A percentile compares a stretch with the other conserved stretches of the same genome.
phyloP scores from a whole-genome alignment of 495 filamentous ascomycete genomes.

The Aspergillus saccharolyticus region DNA sequence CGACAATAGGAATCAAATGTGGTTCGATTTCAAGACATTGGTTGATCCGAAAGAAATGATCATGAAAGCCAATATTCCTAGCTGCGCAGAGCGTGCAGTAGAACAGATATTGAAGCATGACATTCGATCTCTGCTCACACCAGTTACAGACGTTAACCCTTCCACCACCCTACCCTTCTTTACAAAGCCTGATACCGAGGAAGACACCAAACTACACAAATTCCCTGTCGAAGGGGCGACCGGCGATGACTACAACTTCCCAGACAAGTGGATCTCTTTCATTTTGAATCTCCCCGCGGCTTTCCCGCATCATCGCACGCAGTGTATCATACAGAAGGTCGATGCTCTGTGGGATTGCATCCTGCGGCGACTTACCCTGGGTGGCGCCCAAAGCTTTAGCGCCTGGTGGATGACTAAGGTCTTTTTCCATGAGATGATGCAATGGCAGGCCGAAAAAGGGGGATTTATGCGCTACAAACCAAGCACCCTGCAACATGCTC shows the following conservation, averaged over 20 bases:
- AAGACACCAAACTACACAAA: slow-evolving; percentile 31
- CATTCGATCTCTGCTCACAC: slow-evolving; percentile 62
- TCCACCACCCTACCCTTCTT: slow-evolving; percentile 32
- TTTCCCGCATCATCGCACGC: slow-evolving; percentile 65
- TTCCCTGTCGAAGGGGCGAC: slow-evolving; percentile 32
- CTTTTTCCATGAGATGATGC: slow-evolving; percentile 92
- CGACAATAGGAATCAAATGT: slow-evolving; percentile 67
- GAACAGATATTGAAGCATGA: slow-evolving; percentile 69
- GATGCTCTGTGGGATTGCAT: slow-evolving; percentile 44
- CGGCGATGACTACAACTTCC: slow-evolving; percentile 55
- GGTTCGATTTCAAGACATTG: slow-evolving; percentile 78
- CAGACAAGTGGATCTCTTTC: slow-evolving; percentile 83
- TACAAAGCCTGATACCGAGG: slow-evolving; percentile 39
- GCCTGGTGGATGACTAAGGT: slow-evolving; percentile 99
- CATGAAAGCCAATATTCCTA: slow-evolving; percentile 38
- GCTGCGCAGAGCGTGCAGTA: slow-evolving; percentile 40
- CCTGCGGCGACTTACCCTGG: slow-evolving; percentile 59
- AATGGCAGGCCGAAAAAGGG: slow-evolving; percentile 86
- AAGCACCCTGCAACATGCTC: slow-evolving; percentile 39
- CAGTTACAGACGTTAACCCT: slow-evolving; percentile 30
- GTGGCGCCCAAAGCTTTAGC: slow-evolving; percentile 78
- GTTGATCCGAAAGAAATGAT: slow-evolving; percentile 62
- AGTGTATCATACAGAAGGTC: slow-evolving; percentile 48
- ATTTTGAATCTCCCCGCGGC: slow-evolving; percentile 65
- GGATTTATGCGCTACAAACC: slow-evolving; percentile 72